Conservation (phyloP, 768 basidiomycete genomes). For the Leccinum pellstonianum region DNA sequence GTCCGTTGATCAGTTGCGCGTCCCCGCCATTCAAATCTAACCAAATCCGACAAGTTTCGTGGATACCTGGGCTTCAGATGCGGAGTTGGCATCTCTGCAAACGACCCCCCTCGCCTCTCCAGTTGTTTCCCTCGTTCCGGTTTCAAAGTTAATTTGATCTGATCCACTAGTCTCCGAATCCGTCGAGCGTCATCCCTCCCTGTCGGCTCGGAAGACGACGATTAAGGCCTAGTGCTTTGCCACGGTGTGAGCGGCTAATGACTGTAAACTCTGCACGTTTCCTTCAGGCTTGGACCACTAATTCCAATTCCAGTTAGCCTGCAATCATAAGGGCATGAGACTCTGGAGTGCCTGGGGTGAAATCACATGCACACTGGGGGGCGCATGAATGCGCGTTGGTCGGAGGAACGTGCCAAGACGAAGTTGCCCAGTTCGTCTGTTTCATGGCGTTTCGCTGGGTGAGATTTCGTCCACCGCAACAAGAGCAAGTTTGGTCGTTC, state of each 20-base stretch:
- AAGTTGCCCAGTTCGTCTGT: background rate
- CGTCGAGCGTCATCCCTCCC: background rate
- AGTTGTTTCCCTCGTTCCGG: background rate
- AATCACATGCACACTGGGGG: constrained; percentile 5
- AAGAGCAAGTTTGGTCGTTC: background rate
- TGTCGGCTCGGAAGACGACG: background rate
- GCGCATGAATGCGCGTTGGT: background rate
- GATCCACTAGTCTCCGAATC: background rate
- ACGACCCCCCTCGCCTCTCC: background rate
- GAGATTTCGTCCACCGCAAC: background rate
- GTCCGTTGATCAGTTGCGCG: background rate
- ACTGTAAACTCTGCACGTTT: background rate
- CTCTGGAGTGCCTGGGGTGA: constrained; percentile 3
- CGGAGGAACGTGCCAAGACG: background rate
- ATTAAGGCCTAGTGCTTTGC: background rate
- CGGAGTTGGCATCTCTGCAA: constrained; percentile 7
- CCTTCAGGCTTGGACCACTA: background rate
- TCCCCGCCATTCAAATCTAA: constrained; percentile 16
- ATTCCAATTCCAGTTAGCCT: background rate
- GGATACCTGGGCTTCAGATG: background rate
- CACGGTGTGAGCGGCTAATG: background rate
- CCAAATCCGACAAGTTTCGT: constrained; percentile 17
- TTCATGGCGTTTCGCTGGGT: background rate
- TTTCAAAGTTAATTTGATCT: background rate
- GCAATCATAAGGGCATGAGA: background rate